Evolutionary conservation across 106 monocot genomes (phyloP), one percentile per base, ranked within the genome.

Genomic region (Triglochin maritima): DNA sequence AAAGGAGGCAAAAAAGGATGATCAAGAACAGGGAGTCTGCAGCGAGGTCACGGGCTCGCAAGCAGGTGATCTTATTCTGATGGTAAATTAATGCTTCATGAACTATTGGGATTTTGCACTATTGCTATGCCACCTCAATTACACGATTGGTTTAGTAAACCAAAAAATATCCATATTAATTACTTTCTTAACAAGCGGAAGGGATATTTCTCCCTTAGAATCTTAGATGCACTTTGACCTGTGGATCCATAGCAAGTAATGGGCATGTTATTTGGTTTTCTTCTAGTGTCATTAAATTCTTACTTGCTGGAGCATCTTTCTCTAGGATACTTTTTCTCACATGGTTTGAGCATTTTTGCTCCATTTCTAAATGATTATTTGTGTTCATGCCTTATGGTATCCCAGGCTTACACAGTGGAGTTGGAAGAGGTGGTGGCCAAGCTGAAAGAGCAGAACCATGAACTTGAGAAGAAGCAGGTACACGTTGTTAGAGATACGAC

Each of bases 1-100:
- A 74, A 49, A 67, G 67, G 66, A 58, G 74, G 67, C 74, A 74
- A 50, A 66, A 48, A 50, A n/a, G 74, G 59, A 74, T 74, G 74
- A 74, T 74, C 57, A 74, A 74, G 59, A 74, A 74, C 67, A 74
- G 74, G 59, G 74, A 74, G 17, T 74, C 74, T 4, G 74, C 74
- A 9, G 74, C 74, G n/a, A 57, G 74, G 60, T 74, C 74, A 42
- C 57, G 74, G 7, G 74, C 74, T 60, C 57, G 74, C 9, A 74
- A 74, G 59, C 74, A 74, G 67, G 74, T 74, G 50, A 64, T 64
- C 4, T 47, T 59, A 58, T 6, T 16, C 50, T 60, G 3, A 29
- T 60, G 60, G 17, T 5, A 6, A 16, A 29, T 0, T 29, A 29
- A 29, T 29, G 29, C 29, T 29, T 29, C 29, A 29, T 29, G 29